phyloP scores from a whole-genome alignment of 2,329 filamentous ascomycete genomes.

The Diaporthe citriasiana region DNA sequence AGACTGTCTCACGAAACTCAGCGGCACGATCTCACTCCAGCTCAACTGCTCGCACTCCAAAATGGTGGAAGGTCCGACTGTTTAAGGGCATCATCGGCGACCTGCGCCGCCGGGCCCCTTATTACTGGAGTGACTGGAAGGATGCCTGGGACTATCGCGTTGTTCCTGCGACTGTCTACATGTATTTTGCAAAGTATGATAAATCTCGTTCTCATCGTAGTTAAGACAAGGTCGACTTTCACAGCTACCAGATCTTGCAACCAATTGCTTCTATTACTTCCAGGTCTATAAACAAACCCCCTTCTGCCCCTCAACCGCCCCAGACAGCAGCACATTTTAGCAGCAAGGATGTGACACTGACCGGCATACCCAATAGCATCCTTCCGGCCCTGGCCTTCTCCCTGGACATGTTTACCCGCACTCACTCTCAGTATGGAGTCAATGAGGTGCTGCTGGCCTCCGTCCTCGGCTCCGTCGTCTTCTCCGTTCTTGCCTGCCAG shows the following conservation, averaged over 20 bases:
- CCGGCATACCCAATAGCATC: conserved; percentile 68
- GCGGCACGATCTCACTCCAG: conserved; percentile 23
- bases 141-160: conserved; percentile 95
- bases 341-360: conserved; percentile 33
- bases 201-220: not conserved
- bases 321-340: not conserved
- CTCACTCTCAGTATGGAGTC: conserved; percentile 85
- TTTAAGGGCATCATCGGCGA: conserved; percentile 88
- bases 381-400: conserved; percentile 90
- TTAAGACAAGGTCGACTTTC: too few relatives aligned
- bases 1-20: conserved; percentile 27
- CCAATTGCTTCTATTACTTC: not conserved
- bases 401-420: conserved; percentile 93
- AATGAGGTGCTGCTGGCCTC: conserved; percentile 92
- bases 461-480: conserved; percentile 85
- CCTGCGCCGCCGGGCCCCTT: conserved; percentile 79
- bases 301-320: not conserved
- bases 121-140: conserved; percentile 84
- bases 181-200: conserved; percentile 94
- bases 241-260: not conserved
- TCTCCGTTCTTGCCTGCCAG: conserved; percentile 83
- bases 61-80: conserved; percentile 81
- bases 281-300: not conserved
- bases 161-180: conserved; percentile 88
- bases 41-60: conserved; percentile 31